Evolutionary conservation across 139 green algal genomes (phyloP).

Genomic region (Chlamydomonas asymmetrica): DNA sequence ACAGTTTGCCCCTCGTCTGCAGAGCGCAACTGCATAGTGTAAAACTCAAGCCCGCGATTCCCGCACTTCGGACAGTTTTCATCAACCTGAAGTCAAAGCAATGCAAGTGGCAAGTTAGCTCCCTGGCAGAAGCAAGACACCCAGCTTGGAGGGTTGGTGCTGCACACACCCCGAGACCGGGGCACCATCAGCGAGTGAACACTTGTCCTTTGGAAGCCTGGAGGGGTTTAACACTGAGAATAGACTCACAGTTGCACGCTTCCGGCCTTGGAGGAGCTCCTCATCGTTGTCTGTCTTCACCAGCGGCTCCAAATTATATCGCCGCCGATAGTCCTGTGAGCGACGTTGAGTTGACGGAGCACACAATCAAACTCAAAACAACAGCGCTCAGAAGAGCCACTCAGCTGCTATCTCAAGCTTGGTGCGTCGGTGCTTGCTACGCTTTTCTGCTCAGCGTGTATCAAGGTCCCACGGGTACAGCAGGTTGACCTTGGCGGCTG

Average conservation of each 20-base stretch:
- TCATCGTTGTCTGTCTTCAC: slow-evolving; percentile 61
- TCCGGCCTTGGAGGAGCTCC: slow-evolving; percentile 49
- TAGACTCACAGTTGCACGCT: slow-evolving; percentile 59
- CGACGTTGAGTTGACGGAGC: not conserved
- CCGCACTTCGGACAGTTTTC: slow-evolving; percentile 84
- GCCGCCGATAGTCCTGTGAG: slow-evolving; percentile 61
- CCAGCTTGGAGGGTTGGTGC: not conserved
- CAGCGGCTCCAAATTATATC: slow-evolving; percentile 75
- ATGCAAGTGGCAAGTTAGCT: too few relatives aligned
- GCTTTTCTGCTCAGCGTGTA: too few relatives aligned
- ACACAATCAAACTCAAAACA: not conserved
- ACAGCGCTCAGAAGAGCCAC: too few relatives aligned
- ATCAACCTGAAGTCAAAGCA: slow-evolving; percentile 51
- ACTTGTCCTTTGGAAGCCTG: too few relatives aligned
- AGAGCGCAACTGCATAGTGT: slow-evolving; percentile 92
- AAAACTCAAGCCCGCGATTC: slow-evolving; percentile 79
- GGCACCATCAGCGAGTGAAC: not conserved
- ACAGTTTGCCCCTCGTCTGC: slow-evolving; percentile 92
- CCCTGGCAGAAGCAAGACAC: not conserved
- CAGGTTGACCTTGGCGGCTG: too few relatives aligned
- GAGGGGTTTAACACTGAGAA: too few relatives aligned
- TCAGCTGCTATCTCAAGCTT: too few relatives aligned
- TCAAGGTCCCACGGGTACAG: too few relatives aligned
- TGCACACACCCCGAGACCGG: not conserved
- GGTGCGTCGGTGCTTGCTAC: too few relatives aligned